These are phyloP conservation scores for Fraxinus cuspidata DNA, from an alignment of 257 asterid genomes.

Conservation along the genomic window DNA sequence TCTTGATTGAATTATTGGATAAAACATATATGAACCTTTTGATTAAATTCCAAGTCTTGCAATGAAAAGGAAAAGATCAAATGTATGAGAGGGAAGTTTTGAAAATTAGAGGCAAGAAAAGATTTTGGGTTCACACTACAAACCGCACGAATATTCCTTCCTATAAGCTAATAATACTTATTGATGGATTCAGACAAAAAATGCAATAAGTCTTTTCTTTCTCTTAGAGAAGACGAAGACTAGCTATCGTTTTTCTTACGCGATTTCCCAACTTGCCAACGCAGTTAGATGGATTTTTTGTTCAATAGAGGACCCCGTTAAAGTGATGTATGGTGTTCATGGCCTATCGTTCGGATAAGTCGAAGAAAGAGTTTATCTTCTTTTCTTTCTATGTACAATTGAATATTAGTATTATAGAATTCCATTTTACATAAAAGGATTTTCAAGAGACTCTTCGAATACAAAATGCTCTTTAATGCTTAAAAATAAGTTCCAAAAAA, in stretches of 20 bases:
- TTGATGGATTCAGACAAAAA: neutral
- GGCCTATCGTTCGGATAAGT: neutral
- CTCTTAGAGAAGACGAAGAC: neutral
- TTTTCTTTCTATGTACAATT: neutral
- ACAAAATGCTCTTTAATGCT: too few relatives aligned
- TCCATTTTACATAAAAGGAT: too few relatives aligned
- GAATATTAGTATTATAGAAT: neutral
- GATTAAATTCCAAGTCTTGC: neutral
- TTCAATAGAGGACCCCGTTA: neutral
- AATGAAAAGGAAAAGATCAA: neutral
- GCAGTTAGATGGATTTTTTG: too few relatives aligned
- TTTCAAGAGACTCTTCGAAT: too few relatives aligned
- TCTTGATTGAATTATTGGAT: neutral
- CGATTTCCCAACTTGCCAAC: neutral
- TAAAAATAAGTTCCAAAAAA: too few relatives aligned
- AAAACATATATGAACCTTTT: neutral
- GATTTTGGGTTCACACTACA: neutral
- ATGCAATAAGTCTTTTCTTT: neutral
- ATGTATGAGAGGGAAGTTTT: neutral
- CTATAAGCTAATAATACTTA: neutral
- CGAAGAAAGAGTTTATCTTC: too few relatives aligned
- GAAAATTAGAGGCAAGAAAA: neutral
- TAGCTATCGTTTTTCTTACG: too few relatives aligned
- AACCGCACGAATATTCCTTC: neutral
- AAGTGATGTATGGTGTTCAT: neutral